Evolutionary conservation across 768 basidiomycete species (phyloP), one percentile per base, ranked within the genome.

Genomic region (Asterophora parasitica): DNA sequence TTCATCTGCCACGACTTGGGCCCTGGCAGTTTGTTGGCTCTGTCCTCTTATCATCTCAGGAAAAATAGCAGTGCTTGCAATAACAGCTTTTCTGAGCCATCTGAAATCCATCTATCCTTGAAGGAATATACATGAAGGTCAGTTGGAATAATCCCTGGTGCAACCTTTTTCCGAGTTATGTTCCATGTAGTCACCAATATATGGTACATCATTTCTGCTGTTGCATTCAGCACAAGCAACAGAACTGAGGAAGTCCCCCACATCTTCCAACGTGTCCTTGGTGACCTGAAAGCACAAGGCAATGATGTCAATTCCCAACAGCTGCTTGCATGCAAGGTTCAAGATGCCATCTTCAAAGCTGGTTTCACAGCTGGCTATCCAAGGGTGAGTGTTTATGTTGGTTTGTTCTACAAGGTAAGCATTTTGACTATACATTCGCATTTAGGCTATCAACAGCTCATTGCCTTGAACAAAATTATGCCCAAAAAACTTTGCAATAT

Each of bases 341-440:
- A 81, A 26, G 84, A 86, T 50, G 77, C 75, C 0, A 51, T 85
- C 4, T 76, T 86, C 65, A 83, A 83, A 58, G 72, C 77, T 3
- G 83, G 80, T 3, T 56, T 82, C 52, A 68, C 76, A 15, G 67
- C 69, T 44, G 84, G 83, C 7, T 79, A 77, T 55, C 73, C 82
- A 2, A 78, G 74, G 65, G 84, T 83, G 54, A 51, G 61, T 36
- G 13, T 26, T 30, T 49, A 4, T 38, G 9, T n/a, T 7, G 40
- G 36, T 16, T 15, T n/a, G 12, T 34, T 5, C 7, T 28, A 26
- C 6, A 42, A 27, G 20, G n/a, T 36, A 20, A 35, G 36, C 31
- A 40, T 28, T 19, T 20, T 44, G n/a, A 38, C 2, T 9, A 16
- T 10, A 33, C 19, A 44, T 27, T 1, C 17, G 23, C 23, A 6